phyloP scores from a whole-genome alignment of 192 early-diverging fungal genomes.

The Phycomyces nitens region DNA sequence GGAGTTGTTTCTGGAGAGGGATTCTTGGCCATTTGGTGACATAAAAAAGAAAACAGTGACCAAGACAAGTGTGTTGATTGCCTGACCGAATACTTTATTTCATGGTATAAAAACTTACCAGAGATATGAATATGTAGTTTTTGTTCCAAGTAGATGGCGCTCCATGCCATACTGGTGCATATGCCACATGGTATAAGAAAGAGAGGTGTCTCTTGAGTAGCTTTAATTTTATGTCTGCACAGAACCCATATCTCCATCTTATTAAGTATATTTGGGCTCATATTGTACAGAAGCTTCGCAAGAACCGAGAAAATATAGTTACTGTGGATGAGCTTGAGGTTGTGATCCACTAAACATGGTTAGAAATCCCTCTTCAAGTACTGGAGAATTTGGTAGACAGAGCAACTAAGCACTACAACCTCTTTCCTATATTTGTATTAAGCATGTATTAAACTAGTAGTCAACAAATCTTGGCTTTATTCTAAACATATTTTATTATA shows the following conservation, averaged over 20 bases:
- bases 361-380: neutral
- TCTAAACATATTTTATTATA: no score
- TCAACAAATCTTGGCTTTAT: no score
- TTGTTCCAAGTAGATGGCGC: slow-evolving; percentile 10
- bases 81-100: neutral
- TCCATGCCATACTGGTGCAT: slow-evolving; percentile 9
- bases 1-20: no score
- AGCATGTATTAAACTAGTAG: no score
- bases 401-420: no score
- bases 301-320: neutral
- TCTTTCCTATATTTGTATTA: no score
- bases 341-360: neutral
- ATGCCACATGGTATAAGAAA: neutral
- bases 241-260: neutral
- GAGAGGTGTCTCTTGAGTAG: neutral
- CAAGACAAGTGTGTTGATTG: no score
- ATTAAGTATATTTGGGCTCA: slow-evolving; percentile 4
- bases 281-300: neutral
- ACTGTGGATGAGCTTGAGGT: neutral
- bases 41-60: no score
- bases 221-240: neutral
- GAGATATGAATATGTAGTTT: neutral
- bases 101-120: neutral
- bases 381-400: no score
- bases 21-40: no score